Evolutionary conservation across 192 early-diverging fungal genomes (phyloP), one percentile per base, ranked within the genome.

Genomic region (Backusella circina): DNA sequence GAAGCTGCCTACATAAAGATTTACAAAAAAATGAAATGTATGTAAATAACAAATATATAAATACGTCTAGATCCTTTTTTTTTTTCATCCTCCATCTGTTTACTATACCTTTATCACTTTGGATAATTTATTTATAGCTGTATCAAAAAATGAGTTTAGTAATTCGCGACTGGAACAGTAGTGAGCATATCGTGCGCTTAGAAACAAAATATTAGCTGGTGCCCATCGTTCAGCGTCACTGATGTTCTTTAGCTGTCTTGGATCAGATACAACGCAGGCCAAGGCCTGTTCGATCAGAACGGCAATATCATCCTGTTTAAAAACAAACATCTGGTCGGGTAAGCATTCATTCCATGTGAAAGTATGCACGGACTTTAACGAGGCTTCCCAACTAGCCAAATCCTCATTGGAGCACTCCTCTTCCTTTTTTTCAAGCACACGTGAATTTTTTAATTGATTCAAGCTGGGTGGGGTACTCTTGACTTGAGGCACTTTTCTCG

Each of bases 291-390:
- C 86, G 28, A 98, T 84, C 61, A 97, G 89, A 69, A 86, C 84
- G 6, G 87, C 83, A 61, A 95, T 78, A 12, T 90, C 88, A n/a
- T 86, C 85, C 54, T 83, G 84, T 71, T 91, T 90, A 78, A 97
- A 95, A 21, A 97, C 96, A 85, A 95, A 91, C 97, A 98, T 98
- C 77, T 98, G 95, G 85, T 96, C 93, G 6, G 89, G 89, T 75
- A 87, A 84, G 82, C 95, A 94, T 26, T 79, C 80, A 50, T 92
- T 87, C 95, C 95, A 98, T 44, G 90, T 86, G 83, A 98, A 98
- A 5, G 71, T 76, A 15, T 76, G 44, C 1, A 47, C 36, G 0
- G 71, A 73, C 47, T 67, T 64, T 28, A 77, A 32, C 1, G 37
- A 39, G 6, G 70, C 61, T 4, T 77, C 65, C 64, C 57, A 72